Conservation (phyloP, 2,329 filamentous ascomycete genomes). For the Ampelomyces quisqualis region DNA sequence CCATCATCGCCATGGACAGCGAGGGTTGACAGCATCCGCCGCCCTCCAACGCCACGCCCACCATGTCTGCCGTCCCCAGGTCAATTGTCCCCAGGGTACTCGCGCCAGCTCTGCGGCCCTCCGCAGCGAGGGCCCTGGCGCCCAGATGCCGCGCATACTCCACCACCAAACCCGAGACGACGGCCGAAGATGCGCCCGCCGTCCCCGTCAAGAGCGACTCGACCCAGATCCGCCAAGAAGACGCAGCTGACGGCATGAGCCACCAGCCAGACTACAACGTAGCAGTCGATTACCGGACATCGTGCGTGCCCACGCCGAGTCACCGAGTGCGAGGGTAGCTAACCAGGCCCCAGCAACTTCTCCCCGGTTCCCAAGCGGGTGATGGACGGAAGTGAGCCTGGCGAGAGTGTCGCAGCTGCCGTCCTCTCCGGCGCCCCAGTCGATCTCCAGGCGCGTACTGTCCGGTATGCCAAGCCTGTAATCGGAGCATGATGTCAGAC, state of each 20-base stretch:
- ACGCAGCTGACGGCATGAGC: constrained; percentile 53
- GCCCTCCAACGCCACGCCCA: constrained; percentile 22
- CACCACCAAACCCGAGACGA: constrained; percentile 36
- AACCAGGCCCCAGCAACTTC: constrained; percentile 64
- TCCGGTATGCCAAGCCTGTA: constrained; percentile 78
- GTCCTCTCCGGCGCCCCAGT: constrained; percentile 88
- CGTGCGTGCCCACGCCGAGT: constrained; percentile 58
- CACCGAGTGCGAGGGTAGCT: constrained; percentile 15
- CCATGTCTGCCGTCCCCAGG: constrained; percentile 45
- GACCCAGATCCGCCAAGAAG: constrained; percentile 55
- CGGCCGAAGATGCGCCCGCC: constrained; percentile 42
- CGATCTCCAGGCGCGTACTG: constrained; percentile 89
- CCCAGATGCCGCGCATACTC: constrained; percentile 38
- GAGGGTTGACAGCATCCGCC: constrained; percentile 6
- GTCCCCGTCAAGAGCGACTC: constrained; percentile 42
- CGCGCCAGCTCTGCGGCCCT: constrained; percentile 34
- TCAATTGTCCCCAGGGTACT: constrained; percentile 47
- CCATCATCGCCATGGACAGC: constrained; percentile 20
- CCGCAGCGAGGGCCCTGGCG: constrained; percentile 22
- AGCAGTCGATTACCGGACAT: constrained; percentile 83
- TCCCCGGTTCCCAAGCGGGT: constrained; percentile 87
- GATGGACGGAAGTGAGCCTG: constrained; percentile 86
- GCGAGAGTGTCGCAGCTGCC: constrained; percentile 73
- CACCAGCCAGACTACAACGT: constrained; percentile 82
- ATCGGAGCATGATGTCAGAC: too few relatives aligned